Conservation (phyloP, 139 green algal species). For the Chlorella sp. region DNA sequence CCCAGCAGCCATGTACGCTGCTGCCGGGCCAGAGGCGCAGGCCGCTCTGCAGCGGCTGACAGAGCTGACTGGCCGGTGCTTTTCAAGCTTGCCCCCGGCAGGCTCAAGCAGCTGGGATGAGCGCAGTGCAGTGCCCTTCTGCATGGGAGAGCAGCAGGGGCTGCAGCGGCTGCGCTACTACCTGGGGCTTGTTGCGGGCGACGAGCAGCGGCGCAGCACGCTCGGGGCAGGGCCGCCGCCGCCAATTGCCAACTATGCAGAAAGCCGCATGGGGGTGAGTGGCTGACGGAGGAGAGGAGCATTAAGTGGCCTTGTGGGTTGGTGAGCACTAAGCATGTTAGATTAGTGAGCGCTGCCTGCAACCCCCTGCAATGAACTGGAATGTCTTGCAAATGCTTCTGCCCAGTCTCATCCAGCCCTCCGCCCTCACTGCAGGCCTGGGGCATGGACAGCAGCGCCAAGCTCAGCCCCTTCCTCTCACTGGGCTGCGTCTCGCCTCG, state of each 20-base stretch:
- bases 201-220: not conserved
- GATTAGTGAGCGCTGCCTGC: too few species aligned
- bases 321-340: too few species aligned
- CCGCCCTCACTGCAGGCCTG: not conserved
- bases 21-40: not conserved
- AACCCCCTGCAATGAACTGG: too few species aligned
- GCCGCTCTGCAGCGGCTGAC: not conserved
- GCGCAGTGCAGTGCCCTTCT: slow-evolving; percentile 3
- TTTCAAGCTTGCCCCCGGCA: not conserved
- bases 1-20: slow-evolving; percentile 2
- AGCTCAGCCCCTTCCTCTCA: slow-evolving; percentile 77
- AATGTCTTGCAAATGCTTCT: too few species aligned
- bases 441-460: slow-evolving; percentile 73
- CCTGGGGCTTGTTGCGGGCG: not conserved
- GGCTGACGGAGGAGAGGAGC: too few species aligned
- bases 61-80: not conserved
- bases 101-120: not conserved
- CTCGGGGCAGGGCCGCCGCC: not conserved
- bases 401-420: too few species aligned
- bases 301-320: too few species aligned
- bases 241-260: slow-evolving; percentile 22
- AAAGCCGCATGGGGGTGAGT: slow-evolving; percentile 35
- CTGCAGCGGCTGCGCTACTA: slow-evolving; percentile 25
- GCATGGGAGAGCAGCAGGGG: slow-evolving; percentile 19
- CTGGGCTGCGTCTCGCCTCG: slow-evolving; percentile 79